Conservation (phyloP, 345 rosid genomes). For the Toxicodendron radicans region DNA sequence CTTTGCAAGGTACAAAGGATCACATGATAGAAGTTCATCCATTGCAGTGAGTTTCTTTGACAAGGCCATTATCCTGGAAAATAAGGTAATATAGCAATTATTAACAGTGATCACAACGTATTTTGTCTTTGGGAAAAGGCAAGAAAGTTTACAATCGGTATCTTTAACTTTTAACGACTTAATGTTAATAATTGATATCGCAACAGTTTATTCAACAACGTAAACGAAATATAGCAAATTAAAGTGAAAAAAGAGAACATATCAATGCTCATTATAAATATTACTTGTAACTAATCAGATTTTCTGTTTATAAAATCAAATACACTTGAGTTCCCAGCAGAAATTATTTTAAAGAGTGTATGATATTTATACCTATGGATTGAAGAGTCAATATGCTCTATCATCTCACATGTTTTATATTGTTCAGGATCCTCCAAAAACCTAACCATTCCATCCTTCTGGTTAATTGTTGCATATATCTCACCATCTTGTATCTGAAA, state of each 20-base stretch:
- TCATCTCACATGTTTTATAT: constrained; percentile 88
- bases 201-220: not conserved
- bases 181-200: not conserved
- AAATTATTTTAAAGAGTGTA: not conserved
- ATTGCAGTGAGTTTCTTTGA: constrained; percentile 76
- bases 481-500: constrained; percentile 92
- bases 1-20: constrained; percentile 78
- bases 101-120: not conserved
- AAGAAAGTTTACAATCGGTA: not conserved
- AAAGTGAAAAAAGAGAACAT: not conserved
- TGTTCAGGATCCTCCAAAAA: constrained; percentile 97
- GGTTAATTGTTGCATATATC: constrained; percentile 95
- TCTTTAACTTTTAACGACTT: not conserved
- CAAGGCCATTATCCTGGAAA: constrained; percentile 71
- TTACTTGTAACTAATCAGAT: not conserved
- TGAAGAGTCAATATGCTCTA: constrained; percentile 74
- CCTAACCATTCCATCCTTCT: constrained; percentile 99
- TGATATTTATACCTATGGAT: constrained; percentile 69
- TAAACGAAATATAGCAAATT: not conserved
- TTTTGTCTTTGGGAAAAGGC: not conserved
- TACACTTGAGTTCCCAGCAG: not conserved
- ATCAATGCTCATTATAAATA: not conserved
- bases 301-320: not conserved
- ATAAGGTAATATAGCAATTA: not conserved
- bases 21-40: constrained; percentile 81